Conservation (phyloP, 768 basidiomycete species). For the Leccinum imitatum region DNA sequence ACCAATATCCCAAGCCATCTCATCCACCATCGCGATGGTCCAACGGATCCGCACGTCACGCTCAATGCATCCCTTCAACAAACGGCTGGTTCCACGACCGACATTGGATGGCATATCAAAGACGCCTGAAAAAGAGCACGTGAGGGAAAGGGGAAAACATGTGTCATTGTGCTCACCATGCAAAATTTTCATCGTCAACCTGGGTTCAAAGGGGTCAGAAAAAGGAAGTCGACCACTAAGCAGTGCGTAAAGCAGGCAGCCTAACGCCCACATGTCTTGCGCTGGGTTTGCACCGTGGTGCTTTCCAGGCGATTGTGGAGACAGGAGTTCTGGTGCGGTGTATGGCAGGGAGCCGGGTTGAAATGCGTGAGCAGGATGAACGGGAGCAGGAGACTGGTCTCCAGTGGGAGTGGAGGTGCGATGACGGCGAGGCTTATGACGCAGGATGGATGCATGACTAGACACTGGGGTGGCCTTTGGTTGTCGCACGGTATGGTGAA, state of each 20-base stretch:
- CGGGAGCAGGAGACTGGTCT: conserved; percentile 25
- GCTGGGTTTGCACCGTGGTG: conserved; percentile 50
- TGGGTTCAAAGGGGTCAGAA: conserved; percentile 84
- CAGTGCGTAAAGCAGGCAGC: conserved; percentile 84
- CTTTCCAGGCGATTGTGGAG: conserved; percentile 49
- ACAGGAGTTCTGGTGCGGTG: conserved; percentile 83
- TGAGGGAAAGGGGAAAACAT: conserved; percentile 8
- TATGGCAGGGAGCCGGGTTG: conserved; percentile 89
- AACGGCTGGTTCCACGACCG: conserved; percentile 60
- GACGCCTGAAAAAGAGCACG: conserved; percentile 43
- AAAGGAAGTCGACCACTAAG: conserved; percentile 88
- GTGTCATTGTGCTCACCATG: conserved; percentile 53
- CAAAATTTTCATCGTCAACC: conserved; percentile 89
- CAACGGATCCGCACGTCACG: conserved; percentile 61
- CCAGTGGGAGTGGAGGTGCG: conserved; percentile 46
- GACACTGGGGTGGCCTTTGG: conserved; percentile 17
- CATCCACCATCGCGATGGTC: conserved; percentile 80
- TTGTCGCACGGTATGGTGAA: conserved; percentile 27
- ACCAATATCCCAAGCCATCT: conserved; percentile 78
- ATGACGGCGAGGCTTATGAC: conserved; percentile 45
- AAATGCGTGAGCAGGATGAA: conserved; percentile 41
- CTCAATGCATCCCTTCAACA: conserved; percentile 81
- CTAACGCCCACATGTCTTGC: conserved; percentile 96
- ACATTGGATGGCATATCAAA: conserved; percentile 58
- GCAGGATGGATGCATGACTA: conserved; percentile 20